A percentile compares a stretch with the other conserved stretches of the same genome.
Conservation (phyloP, 495 filamentous ascomycete species). For the Penicillium dipodomyicola region DNA sequence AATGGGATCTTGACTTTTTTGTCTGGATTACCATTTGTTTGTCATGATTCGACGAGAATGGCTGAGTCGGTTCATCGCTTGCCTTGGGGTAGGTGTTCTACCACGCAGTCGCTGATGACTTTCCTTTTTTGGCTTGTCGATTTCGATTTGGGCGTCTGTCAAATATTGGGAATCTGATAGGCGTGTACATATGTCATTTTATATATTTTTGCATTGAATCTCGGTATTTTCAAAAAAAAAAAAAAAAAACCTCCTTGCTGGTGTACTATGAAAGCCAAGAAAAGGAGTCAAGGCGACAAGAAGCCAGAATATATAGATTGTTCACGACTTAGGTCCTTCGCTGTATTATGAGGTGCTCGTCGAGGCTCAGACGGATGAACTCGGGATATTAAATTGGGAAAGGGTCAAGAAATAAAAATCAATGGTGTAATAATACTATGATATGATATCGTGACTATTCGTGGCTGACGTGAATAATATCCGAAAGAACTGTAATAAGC, state of each 20-base stretch:
- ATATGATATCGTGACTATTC: conserved; percentile 1
- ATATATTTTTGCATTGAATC: background rate
- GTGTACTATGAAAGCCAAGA: too few relatives aligned
- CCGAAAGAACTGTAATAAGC: background rate
- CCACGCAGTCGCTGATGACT: conserved; percentile 18
- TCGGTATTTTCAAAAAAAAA: background rate
- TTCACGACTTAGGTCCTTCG: background rate
- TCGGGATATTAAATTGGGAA: background rate
- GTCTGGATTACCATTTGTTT: background rate
- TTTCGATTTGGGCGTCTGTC: conserved; percentile 3
- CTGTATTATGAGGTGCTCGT: background rate
- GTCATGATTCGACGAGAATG: conserved; percentile 16
- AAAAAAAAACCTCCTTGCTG: background rate
- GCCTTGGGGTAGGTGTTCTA: background rate
- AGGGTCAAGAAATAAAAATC: background rate
- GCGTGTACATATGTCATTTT: conserved; percentile 13
- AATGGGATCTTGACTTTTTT: background rate
- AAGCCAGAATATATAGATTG: background rate
- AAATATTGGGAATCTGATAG: conserved; percentile 6
- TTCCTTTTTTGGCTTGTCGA: conserved; percentile 4
- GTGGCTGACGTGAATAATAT: conserved; percentile 1
- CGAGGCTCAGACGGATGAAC: background rate
- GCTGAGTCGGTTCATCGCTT: background rate
- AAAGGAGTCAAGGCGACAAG: too few relatives aligned
- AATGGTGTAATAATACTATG: background rate